A percentile compares a stretch with the other conserved stretches of the same genome.
phyloP scores from a whole-genome alignment of 345 rosid genomes.

The Triadica sebifera region DNA sequence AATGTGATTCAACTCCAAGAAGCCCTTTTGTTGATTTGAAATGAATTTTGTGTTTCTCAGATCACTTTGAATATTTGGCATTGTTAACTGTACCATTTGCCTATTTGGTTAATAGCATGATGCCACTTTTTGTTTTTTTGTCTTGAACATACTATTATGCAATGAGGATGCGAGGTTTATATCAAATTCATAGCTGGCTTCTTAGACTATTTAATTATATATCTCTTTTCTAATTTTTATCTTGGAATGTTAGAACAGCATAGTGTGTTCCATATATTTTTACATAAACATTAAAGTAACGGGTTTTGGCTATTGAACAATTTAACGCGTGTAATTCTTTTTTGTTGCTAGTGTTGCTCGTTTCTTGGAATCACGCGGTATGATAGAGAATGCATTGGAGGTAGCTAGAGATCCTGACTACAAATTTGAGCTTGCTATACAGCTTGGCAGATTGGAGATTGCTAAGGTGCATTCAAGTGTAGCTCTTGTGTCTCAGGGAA shows the following conservation, averaged over 20 bases:
- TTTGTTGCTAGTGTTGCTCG: slow-evolving; percentile 77
- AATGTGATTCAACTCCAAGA: not conserved
- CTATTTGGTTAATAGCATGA: not conserved
- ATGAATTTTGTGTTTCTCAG: not conserved
- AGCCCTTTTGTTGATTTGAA: not conserved
- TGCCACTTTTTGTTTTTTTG: too few relatives aligned
- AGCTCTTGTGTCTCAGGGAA: not conserved
- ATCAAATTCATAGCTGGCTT: not conserved
- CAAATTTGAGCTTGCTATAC: slow-evolving; percentile 92
- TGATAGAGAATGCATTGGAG: slow-evolving; percentile 93
- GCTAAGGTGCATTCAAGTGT: slow-evolving; percentile 61
- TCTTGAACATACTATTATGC: not conserved
- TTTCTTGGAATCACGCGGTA: slow-evolving; percentile 96
- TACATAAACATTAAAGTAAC: not conserved
- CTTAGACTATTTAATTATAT: not conserved
- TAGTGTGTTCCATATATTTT: not conserved
- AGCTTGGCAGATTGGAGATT: slow-evolving; percentile 85
- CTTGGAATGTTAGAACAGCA: not conserved
- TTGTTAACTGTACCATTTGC: not conserved
- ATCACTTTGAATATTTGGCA: not conserved
- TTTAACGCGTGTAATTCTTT: slow-evolving; percentile 23
- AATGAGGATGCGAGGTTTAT: not conserved
- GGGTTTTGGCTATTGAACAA: not conserved
- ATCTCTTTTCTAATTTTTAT: not conserved
- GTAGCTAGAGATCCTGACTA: slow-evolving; percentile 97